Conservation (phyloP, 2,329 filamentous ascomycete species). For the Calonectria pauciramosa region DNA sequence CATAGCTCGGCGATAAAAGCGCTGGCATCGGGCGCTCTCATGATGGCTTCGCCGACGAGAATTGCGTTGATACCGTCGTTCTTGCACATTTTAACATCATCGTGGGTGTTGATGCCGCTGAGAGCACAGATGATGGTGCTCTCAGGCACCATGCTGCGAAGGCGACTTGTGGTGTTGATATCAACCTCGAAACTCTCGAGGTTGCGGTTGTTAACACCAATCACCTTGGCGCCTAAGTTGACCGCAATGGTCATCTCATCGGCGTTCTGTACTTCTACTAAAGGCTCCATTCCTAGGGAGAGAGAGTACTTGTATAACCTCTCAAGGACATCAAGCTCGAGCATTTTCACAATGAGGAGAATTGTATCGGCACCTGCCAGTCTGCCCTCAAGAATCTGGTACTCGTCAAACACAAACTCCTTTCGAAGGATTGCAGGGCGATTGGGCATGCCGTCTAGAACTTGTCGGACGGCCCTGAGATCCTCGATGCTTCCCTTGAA, state of each 20-base stretch:
- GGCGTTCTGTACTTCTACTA: conserved; percentile 95
- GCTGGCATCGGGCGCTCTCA: conserved; percentile 88
- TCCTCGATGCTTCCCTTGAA: conserved; percentile 99
- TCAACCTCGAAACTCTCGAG: conserved; percentile 98
- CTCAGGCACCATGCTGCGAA: conserved; percentile 88
- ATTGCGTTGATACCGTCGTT: conserved; percentile 93
- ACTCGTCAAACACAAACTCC: conserved; percentile 98
- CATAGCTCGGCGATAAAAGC: conserved; percentile 89
- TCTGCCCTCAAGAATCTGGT: conserved; percentile 95
- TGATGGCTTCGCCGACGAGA: conserved; percentile 94
- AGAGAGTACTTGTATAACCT: conserved; percentile 89
- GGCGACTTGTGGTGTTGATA: conserved; percentile 87
- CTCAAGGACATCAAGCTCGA: conserved; percentile 80
- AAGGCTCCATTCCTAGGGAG: conserved; percentile 94
- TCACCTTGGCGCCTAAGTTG: conserved; percentile 87
- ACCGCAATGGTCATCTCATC: conserved; percentile 94
- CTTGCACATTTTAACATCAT: conserved; percentile 90
- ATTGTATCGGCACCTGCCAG: conserved; percentile 95
- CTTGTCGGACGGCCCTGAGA: conserved; percentile 86
- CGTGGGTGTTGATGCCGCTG: conserved; percentile 90
- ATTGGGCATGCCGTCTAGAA: conserved; percentile 91
- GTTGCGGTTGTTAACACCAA: conserved; percentile 98
- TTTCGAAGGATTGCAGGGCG: conserved; percentile 93
- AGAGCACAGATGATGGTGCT: conserved; percentile 92
- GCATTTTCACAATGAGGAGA: conserved; percentile 98